phyloP scores from a whole-genome alignment of 2,329 filamentous ascomycete species.

The Cordyceps militaris region DNA sequence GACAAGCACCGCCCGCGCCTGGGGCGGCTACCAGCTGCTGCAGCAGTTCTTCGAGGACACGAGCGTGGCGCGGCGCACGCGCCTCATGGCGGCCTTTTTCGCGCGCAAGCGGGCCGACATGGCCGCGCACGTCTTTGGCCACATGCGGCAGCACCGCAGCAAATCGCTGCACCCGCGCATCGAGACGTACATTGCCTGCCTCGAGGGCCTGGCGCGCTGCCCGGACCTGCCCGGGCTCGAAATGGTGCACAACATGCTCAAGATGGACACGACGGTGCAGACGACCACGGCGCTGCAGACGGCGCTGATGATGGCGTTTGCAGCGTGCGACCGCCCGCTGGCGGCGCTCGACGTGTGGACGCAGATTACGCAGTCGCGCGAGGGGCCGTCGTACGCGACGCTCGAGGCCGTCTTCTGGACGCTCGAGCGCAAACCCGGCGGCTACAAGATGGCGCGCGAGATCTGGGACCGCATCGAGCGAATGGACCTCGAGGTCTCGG shows the following conservation, averaged over 20 bases:
- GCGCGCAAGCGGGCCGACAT: conserved; percentile 71
- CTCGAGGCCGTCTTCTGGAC: conserved; percentile 74
- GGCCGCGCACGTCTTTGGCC: conserved; percentile 78
- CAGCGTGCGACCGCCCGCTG: conserved; percentile 56
- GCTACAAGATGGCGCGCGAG: conserved; percentile 53
- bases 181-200: conserved; percentile 70
- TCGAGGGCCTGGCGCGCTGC: conserved; percentile 64
- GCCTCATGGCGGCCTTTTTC: conserved; percentile 79
- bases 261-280: conserved; percentile 78
- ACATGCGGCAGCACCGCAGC: conserved; percentile 78
- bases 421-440: conserved; percentile 57
- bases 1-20: conserved; percentile 56
- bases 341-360: conserved; percentile 74
- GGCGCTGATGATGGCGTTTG: conserved; percentile 80
- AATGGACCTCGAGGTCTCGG: conserved; percentile 74
- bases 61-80: conserved; percentile 55
- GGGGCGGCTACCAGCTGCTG: conserved; percentile 60
- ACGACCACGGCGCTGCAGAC: conserved; percentile 72
- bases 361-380: conserved; percentile 72
- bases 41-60: conserved; percentile 60
- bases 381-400: conserved; percentile 78
- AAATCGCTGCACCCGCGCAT: conserved; percentile 56
- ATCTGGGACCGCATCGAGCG: conserved; percentile 65
- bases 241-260: conserved; percentile 85
- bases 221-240: conserved; percentile 55